Base-by-base conservation (phyloP, 2,329 filamentous ascomycete genomes). In the Colletotrichum musicola region DNA sequence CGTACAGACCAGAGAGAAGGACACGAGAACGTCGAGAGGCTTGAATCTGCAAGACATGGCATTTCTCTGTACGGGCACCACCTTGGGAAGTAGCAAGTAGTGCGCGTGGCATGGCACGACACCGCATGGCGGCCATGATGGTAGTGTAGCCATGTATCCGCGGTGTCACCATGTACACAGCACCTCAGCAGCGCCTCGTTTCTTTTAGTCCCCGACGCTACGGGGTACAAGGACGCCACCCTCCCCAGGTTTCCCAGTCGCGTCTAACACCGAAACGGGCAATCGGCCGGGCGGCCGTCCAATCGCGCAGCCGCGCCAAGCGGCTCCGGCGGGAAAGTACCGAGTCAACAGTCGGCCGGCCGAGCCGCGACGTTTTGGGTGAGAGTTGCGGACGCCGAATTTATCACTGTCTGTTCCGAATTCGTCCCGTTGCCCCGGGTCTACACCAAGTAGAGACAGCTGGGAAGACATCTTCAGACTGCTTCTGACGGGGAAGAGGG, bases 231-330 rank as follows among this genome's bases (percentile, higher is more conserved):
- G 27, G n/a, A n/a, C n/a, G n/a, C 6, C 27, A 7, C 27, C 27
- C 6, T 9, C 27, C 27, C 27, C 27, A 30, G 27, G 7, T 30
- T 30, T 60, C 55, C 55, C 54, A 60, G 22, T 69, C 68, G 64
- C 68, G 56, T 70, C 68, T 61, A 70, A 61, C 47, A 56, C 68
- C 60, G 60, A 70, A 70, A 64, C 6, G 68, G 64, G 64, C 38
- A 70, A 61, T 64, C 13, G 40, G 40, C 68, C 68, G 68, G 58
- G 25, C 16, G 55, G 25, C 60, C 18, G 60, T 38, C 68, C 68
- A 70, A 70, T 70, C 25, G 51, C 55, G 35, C 42, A 27, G 3
- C 46, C 20, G 20, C 59, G 68, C 68, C 68, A 70, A 70, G 68
- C 35, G 38, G 50, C 40, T 55, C 64, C 68, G 55, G 60, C 59